phyloP scores from a whole-genome alignment of 306 rosid species.

The Gastrolobium villosum region DNA sequence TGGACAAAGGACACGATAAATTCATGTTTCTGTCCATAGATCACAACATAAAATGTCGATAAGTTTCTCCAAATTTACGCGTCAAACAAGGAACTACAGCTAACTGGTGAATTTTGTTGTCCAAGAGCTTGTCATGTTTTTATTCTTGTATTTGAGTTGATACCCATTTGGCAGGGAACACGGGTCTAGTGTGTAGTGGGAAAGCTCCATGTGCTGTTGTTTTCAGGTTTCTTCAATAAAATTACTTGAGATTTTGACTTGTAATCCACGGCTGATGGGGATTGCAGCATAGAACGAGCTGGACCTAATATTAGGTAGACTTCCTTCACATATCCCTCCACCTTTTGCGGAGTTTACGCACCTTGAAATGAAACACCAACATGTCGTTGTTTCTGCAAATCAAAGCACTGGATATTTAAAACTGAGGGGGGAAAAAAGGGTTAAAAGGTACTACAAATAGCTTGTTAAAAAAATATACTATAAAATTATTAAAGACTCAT shows the following conservation, averaged over 20 bases:
- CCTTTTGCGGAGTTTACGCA: constrained; percentile 14
- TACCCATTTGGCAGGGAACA: constrained; percentile 40
- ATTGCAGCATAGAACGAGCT: constrained; percentile 16
- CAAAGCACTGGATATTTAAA: neutral
- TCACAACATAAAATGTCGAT: neutral
- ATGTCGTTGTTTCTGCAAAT: neutral
- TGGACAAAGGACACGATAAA: constrained; percentile 31
- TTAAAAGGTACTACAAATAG: neutral
- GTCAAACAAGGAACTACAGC: constrained; percentile 19
- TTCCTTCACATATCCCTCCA: neutral
- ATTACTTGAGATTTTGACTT: constrained; percentile 34
- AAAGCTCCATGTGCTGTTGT: constrained; percentile 21
- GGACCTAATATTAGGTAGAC: neutral
- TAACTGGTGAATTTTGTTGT: constrained; percentile 39
- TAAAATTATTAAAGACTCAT: no score
- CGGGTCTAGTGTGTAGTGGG: constrained; percentile 8
- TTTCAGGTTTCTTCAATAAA: constrained; percentile 25
- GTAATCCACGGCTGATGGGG: constrained; percentile 7
- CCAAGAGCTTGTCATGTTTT: neutral
- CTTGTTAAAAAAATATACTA: no score
- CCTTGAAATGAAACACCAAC: neutral
- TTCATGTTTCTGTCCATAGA: constrained; percentile 23
- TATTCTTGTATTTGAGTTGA: constrained; percentile 17
- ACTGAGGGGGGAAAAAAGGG: neutral
- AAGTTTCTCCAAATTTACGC: constrained; percentile 1